Percentiles rank a stretch among this genome's conserved stretches.
phyloP scores from a whole-genome alignment of 2,329 filamentous ascomycete species.

The Fusarium dlaminii region DNA sequence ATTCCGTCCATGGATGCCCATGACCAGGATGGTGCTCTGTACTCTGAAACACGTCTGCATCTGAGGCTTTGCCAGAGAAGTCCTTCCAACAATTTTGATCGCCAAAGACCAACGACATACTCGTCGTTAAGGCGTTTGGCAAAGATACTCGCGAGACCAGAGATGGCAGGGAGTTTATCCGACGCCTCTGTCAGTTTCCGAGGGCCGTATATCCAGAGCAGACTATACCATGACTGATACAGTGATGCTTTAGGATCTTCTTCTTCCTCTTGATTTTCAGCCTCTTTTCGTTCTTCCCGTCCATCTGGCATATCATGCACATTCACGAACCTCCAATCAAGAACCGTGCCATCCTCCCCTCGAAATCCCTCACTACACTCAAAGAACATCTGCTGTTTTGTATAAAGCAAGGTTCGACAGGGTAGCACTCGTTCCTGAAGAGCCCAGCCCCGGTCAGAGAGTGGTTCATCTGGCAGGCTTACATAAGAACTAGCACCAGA shows the following conservation, averaged over 20 bases:
- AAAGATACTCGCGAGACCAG: background rate
- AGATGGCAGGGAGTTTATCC: constrained; percentile 5
- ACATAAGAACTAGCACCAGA: background rate
- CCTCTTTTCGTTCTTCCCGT: accelerated
- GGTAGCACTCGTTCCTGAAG: background rate
- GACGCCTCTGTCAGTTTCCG: background rate
- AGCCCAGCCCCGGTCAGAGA: background rate
- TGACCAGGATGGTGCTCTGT: background rate
- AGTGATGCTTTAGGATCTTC: background rate
- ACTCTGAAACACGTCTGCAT: background rate
- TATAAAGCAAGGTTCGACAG: background rate
- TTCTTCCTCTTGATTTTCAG: accelerated
- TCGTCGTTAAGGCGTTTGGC: background rate
- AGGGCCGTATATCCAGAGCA: background rate
- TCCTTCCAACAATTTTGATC: background rate
- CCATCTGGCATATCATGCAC: background rate
- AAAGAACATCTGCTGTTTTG: background rate
- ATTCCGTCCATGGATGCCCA: background rate
- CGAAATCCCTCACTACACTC: background rate
- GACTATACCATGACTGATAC: background rate
- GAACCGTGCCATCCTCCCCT: background rate
- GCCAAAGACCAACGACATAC: background rate
- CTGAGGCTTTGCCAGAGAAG: background rate
- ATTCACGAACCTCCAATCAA: background rate
- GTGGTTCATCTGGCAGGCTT: background rate